A percentile compares a stretch with the other conserved stretches of the same genome.
Conservation (phyloP, 345 rosid species). For the Sisymbrium altissimum region DNA sequence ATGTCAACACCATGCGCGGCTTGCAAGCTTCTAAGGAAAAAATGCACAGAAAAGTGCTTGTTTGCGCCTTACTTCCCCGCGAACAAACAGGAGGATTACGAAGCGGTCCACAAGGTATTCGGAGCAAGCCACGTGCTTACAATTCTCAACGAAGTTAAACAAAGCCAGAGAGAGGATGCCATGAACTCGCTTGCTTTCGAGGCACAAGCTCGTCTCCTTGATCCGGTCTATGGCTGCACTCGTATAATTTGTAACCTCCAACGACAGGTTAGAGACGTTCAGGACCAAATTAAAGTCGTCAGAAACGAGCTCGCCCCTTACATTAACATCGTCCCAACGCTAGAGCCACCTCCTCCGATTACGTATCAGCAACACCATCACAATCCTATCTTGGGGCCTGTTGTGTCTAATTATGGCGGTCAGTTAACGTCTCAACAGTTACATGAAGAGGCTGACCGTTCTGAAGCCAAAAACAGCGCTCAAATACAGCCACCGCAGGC, state of each 20-base stretch:
- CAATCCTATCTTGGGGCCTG: slow-evolving; percentile 6
- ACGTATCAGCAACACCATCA: slow-evolving; percentile 28
- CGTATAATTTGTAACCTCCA: slow-evolving; percentile 53
- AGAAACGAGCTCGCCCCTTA: slow-evolving; percentile 51
- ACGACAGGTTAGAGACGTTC: slow-evolving; percentile 42
- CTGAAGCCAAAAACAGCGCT: neutral
- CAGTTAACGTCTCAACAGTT: slow-evolving; percentile 11
- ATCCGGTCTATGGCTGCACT: slow-evolving; percentile 65
- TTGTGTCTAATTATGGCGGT: neutral
- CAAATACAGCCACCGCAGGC: slow-evolving; percentile 15
- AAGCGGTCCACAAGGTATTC: slow-evolving; percentile 45
- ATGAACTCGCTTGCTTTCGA: slow-evolving; percentile 51
- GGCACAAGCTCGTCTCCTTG: slow-evolving; percentile 56
- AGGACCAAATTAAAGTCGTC: slow-evolving; percentile 34
- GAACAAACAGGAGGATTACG: slow-evolving; percentile 43
- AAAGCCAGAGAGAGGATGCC: slow-evolving; percentile 48
- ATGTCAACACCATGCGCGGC: slow-evolving; percentile 59
- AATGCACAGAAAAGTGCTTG: slow-evolving; percentile 50
- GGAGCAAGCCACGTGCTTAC: slow-evolving; percentile 56
- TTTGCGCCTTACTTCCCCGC: slow-evolving; percentile 64
- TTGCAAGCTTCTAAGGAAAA: slow-evolving; percentile 51
- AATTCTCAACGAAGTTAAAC: slow-evolving; percentile 41
- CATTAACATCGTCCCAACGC: slow-evolving; percentile 35
- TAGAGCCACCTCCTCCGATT: slow-evolving; percentile 19
- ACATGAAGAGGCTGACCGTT: slow-evolving; percentile 14